A percentile compares a stretch with the other conserved stretches of the same genome.
Evolutionary conservation across 2,329 filamentous ascomycete species (phyloP).

Genomic region (Dothideomycetidae sp.): DNA sequence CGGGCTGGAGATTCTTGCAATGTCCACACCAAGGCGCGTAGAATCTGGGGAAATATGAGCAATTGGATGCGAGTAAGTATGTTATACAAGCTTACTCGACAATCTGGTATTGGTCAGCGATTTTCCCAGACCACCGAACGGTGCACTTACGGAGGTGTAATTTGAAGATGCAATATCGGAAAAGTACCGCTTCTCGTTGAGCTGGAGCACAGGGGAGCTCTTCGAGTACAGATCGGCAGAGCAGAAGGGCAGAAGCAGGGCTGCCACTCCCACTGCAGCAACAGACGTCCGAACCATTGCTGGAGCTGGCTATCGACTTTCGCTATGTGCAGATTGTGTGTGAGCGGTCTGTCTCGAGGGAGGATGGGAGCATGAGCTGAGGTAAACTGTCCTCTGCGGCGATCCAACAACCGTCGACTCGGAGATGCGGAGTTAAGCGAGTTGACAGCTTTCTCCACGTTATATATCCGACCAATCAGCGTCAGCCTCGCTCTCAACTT

Average conservation of each 20-base stretch:
- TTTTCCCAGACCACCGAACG: background rate
- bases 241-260: conserved; percentile 51
- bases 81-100: conserved; percentile 23
- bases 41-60: conserved; percentile 39
- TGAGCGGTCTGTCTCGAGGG: no score
- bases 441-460: conserved; percentile 7
- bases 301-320: background rate
- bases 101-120: conserved; percentile 17
- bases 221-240: conserved; percentile 65
- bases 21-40: conserved; percentile 97
- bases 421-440: background rate
- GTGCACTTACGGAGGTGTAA: conserved; percentile 61
- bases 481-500: no score
- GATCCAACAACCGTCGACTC: no score
- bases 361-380: no score
- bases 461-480: conserved; percentile 6
- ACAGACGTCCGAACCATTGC: conserved; percentile 11
- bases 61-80: conserved; percentile 4
- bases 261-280: conserved; percentile 36
- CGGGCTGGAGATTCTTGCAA: conserved; percentile 88
- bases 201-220: conserved; percentile 72
- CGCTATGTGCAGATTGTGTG: conserved; percentile 20
- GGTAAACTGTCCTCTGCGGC: conserved; percentile 1
- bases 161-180: conserved; percentile 76
- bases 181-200: conserved; percentile 67